Conservation (phyloP, 2,329 filamentous ascomycete genomes). For the Sporothrix pseudoabietina region DNA sequence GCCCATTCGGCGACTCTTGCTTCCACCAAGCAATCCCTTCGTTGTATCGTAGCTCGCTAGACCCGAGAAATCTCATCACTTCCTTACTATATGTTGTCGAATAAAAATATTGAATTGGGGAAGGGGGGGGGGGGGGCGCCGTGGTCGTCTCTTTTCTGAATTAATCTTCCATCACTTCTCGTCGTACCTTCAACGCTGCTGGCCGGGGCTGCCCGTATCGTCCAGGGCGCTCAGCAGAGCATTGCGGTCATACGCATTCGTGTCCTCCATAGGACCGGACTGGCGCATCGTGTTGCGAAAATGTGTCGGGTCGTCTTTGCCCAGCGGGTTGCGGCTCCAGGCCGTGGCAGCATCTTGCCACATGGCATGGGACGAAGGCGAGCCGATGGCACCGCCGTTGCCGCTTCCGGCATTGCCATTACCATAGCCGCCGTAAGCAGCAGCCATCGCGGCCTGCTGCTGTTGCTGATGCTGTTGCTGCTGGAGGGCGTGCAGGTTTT, state of each 20-base stretch:
- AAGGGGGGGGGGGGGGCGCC: not conserved
- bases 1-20: not conserved
- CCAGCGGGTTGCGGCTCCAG: slow-evolving; percentile 34
- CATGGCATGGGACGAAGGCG: slow-evolving; percentile 5
- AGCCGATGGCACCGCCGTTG: slow-evolving; percentile 6
- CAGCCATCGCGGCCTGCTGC: slow-evolving; percentile 5
- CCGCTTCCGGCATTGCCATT: not conserved
- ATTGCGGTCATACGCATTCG: slow-evolving; percentile 35
- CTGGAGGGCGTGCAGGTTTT: slow-evolving; percentile 1
- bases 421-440: slow-evolving; percentile 10
- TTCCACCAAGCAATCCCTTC: not conserved
- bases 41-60: not conserved
- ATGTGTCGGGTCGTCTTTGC: slow-evolving; percentile 36
- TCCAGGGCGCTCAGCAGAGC: slow-evolving; percentile 35
- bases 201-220: slow-evolving; percentile 4
- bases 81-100: not conserved
- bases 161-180: too few relatives aligned
- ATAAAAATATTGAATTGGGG: not conserved
- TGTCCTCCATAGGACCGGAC: slow-evolving; percentile 34
- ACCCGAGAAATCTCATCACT: not conserved
- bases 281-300: slow-evolving; percentile 35
- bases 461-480: slow-evolving; percentile 2
- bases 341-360: slow-evolving; percentile 36
- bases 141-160: too few relatives aligned
- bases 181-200: slow-evolving; percentile 17